A percentile compares a stretch with the other conserved stretches of the same genome.
Conservation (phyloP, 1,284 basidiomycete species). For the Papiliotrema fonsecae region DNA sequence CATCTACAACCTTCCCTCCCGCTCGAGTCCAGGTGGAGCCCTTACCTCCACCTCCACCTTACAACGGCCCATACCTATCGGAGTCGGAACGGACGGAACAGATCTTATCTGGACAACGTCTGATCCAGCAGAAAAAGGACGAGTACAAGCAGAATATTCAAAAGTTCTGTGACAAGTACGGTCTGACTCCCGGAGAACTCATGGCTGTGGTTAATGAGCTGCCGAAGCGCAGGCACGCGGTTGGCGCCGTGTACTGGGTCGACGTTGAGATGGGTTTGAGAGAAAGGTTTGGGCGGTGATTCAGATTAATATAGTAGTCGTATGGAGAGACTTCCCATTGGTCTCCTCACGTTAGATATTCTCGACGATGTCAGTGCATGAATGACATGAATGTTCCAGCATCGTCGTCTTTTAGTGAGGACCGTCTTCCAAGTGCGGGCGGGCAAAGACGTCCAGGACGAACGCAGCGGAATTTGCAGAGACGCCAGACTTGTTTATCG, state of each 20-base stretch:
- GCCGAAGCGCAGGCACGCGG: conserved; percentile 6
- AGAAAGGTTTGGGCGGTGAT: conserved; percentile 3
- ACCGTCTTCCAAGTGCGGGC: too few species aligned
- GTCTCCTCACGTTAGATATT: too few species aligned
- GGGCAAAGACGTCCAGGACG: too few species aligned
- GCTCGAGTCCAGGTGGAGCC: background rate
- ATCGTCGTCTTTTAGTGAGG: too few species aligned
- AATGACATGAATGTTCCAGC: too few species aligned
- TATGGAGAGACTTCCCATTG: too few species aligned
- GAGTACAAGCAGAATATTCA: conserved; percentile 14
- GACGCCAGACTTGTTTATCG: too few species aligned
- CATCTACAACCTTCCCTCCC: conserved; percentile 1
- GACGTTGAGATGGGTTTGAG: conserved; percentile 16
- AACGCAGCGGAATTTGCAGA: too few species aligned
- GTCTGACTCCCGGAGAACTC: conserved; percentile 8
- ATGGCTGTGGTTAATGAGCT: conserved; percentile 10
- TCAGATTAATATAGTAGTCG: too few species aligned
- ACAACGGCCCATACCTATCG: conserved; percentile 1
- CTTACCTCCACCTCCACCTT: background rate
- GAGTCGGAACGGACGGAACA: conserved; percentile 6
- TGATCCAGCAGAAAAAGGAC: conserved; percentile 9
- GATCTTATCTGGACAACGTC: conserved; percentile 5
- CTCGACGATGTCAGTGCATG: too few species aligned
- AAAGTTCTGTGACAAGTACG: conserved; percentile 11
- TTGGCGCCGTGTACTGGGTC: conserved; percentile 13